Evolutionary conservation across 202 grass and related monocot species (phyloP), one percentile per base, ranked within the genome.

Genomic region (Schoenoplectus triqueter): DNA sequence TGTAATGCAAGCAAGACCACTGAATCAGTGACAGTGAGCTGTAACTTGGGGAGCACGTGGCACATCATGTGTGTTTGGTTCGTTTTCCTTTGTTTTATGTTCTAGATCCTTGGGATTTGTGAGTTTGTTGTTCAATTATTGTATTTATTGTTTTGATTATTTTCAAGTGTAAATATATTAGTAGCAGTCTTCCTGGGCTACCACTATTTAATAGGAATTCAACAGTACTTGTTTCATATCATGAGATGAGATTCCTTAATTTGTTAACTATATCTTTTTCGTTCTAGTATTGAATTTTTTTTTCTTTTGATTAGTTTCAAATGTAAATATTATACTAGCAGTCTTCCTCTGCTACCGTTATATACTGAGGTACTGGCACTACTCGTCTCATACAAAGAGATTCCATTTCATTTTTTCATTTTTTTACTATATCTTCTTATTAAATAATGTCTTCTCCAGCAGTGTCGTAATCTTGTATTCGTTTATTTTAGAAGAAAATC

Each of bases 401-500:
- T 72, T 72, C 45, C 44, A 49, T 4, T 48, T 49, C 45, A 7
- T 49, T 49, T 20, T 17, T 40, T 9, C 20, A 3, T 6, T 18
- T 48, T 70, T 71, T 71, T 48, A 46, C 15, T 71, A 48, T 6
- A 46, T 47, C 42, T 71, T 72, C 3, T 18, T 1, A n/a, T 17
- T 7, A 17, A 62, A 62, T 62, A 80, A 64, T 47, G 44, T 80
- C 46, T 46, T 68, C n/a, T 82, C 42, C 63, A 55, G 64, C 44
- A 20, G 10, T 82, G 10, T 66, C 45, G 61, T 66, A 68, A 82
- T 40, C 20, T 82, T 82, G 17, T 18, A 67, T 31, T 31, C 31
- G 42, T 67, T 82, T 68, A 82, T 82, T 81, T 82, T 65, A 51
- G 44, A 22, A 54, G 9, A 20, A 65, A 62, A 44, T 82, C 60